A percentile compares a stretch with the other conserved stretches of the same genome.
Conservation (phyloP, 1,284 basidiomycete genomes). For the Irpex sp. region DNA sequence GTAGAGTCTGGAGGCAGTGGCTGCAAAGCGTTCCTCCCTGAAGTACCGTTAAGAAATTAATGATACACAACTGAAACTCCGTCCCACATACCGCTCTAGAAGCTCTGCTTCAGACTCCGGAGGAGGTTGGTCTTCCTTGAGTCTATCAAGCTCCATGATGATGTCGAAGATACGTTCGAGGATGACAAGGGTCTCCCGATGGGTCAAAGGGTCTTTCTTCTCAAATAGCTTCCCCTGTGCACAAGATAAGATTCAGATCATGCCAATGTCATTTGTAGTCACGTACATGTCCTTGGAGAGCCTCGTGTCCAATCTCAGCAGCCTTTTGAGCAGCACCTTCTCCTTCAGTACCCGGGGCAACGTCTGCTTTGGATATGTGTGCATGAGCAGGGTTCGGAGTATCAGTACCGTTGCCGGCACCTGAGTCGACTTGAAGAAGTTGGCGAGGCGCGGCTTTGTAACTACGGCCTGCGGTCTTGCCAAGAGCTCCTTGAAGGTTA, state of each 20-base stretch:
- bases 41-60: not conserved
- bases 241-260: not conserved
- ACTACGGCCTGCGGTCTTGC: conserved; percentile 86
- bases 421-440: conserved; percentile 77
- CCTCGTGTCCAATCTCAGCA: conserved; percentile 65
- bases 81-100: conserved; percentile 47
- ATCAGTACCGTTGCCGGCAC: conserved; percentile 33
- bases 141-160: conserved; percentile 82
- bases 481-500: conserved; percentile 91
- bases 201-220: conserved; percentile 67
- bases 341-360: conserved; percentile 23
- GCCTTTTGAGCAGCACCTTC: conserved; percentile 63
- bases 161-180: conserved; percentile 87
- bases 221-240: conserved; percentile 49
- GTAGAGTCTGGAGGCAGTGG: conserved; percentile 73
- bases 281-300: conserved; percentile 53
- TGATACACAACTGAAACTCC: too few species aligned
- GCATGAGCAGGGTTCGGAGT: conserved; percentile 51
- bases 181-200: conserved; percentile 73
- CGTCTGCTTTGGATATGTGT: conserved; percentile 54
- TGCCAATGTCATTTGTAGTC: not conserved
- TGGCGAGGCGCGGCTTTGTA: conserved; percentile 96
- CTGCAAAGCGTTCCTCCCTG: conserved; percentile 61
- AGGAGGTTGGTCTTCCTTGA: conserved; percentile 73
- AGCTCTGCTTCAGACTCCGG: conserved; percentile 50